Base-by-base conservation (phyloP, 129 eudicot species). In the Flaveria sonorensis region DNA sequence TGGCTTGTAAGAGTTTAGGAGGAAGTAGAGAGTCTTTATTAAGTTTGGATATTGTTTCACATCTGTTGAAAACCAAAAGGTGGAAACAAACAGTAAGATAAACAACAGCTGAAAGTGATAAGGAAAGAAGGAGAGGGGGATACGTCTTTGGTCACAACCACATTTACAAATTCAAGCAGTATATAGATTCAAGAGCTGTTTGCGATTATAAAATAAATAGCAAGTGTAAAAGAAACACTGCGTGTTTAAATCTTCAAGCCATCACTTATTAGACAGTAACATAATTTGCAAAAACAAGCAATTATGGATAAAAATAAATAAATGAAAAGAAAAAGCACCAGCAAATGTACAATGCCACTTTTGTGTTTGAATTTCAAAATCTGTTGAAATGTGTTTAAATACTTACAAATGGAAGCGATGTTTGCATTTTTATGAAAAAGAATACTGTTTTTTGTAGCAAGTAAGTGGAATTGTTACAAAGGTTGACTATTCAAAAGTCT, bases 1-100 rank as follows among this genome's bases (percentile, higher is more conserved):
- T 51, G 87, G 89, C 71, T 65, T 89, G 89, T 81, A 88, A 45
- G 87, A 85, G 43, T 87, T 89, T 23, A 91, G 81, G 76, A 94
- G 97, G 75, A 87, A 94, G 52, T 85, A 89, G 0, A 94, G 84
- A 16, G 97, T 87, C 85, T 87, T 91, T 81, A 91, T 87, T 48
- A 94, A 84, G 85, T 94, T 94, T 52, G 83, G 67, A 70, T 94
- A 91, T 71, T 94, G 97, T 74, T 94, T 91, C 76, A 94, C 98
- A 89, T 94, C 98, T 94, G 76, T 81, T 26, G 16, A 50, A 67
- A 8, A 76, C n/a, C 61, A 69, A 85, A 19, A 70, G 23, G 3
- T 40, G 50, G 10, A 40, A 28, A 70, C 47, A 36, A 60, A 67
- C 40, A 24, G 13, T 14, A n/a, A n/a, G n/a, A n/a, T 39, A 24